These are phyloP conservation scores for Mycena floridula DNA, from an alignment of 768 basidiomycete genomes.

Conservation along the genomic window DNA sequence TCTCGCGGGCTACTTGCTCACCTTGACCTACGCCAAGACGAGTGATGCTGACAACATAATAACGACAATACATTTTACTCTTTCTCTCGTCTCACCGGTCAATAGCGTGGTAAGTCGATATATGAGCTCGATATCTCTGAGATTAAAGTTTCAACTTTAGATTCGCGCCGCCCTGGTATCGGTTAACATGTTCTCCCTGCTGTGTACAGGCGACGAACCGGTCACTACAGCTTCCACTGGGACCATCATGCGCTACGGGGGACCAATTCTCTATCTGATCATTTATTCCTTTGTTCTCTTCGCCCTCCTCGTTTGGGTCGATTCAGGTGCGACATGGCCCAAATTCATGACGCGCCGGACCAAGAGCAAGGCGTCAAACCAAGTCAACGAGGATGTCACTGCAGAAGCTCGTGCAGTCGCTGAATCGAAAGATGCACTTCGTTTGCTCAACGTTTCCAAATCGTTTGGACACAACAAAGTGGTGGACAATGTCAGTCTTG, in stretches of 20 bases:
- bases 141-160: conserved; percentile 25
- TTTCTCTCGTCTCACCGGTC: conserved; percentile 64
- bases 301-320: conserved; percentile 60
- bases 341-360: conserved; percentile 25
- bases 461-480: conserved; percentile 49
- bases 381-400: conserved; percentile 42
- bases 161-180: conserved; percentile 68
- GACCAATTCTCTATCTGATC: conserved; percentile 71
- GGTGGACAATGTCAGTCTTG: conserved; percentile 70
- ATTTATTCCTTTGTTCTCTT: conserved; percentile 54
- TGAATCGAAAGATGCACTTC: conserved; percentile 48
- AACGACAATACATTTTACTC: conserved; percentile 62
- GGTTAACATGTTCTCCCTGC: conserved; percentile 68
- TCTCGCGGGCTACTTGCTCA: conserved; percentile 61
- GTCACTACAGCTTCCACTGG: conserved; percentile 44
- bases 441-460: conserved; percentile 60
- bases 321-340: conserved; percentile 56
- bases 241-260: conserved; percentile 56
- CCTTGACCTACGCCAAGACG: conserved; percentile 65
- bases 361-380: conserved; percentile 1
- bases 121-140: not conserved
- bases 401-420: conserved; percentile 45
- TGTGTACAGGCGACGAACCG: conserved; percentile 51
- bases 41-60: conserved; percentile 48
- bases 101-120: conserved; percentile 51